These are phyloP conservation scores for Tetrapisispora namnaoensis DNA, from an alignment of 805 yeast species.

Conservation along the genomic window DNA sequence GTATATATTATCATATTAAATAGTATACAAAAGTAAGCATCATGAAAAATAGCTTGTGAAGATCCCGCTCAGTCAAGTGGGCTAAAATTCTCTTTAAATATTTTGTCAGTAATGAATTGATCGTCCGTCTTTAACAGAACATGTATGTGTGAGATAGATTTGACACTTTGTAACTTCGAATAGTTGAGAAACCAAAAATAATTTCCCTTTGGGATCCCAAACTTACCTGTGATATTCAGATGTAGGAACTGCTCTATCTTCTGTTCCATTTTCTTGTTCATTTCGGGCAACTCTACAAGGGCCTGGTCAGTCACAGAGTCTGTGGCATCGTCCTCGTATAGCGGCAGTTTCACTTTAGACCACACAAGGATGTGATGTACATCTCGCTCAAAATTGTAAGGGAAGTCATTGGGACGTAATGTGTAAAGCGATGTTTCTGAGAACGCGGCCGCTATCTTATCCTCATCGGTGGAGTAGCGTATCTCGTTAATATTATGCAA, in stretches of 20 bases:
- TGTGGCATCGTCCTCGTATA: constrained; percentile 33
- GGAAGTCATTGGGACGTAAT: constrained; percentile 51
- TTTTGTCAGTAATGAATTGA: constrained; percentile 1
- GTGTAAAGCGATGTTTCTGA: constrained; percentile 27
- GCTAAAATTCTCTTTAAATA: constrained; percentile 5
- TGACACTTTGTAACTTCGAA: constrained; percentile 59
- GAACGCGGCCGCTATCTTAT: constrained; percentile 19
- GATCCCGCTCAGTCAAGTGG: neutral
- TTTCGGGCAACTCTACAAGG: constrained; percentile 20
- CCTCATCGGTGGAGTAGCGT: constrained; percentile 13
- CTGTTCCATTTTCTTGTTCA: constrained; percentile 35
- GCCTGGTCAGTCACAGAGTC: constrained; percentile 41
- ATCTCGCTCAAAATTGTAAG: constrained; percentile 46
- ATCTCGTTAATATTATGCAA: constrained; percentile 11
- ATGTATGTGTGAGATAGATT: constrained; percentile 61
- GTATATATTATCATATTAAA: too few species aligned
- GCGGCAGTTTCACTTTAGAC: constrained; percentile 48
- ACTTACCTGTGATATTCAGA: constrained; percentile 30
- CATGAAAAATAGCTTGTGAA: too few species aligned
- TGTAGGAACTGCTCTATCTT: constrained; percentile 42
- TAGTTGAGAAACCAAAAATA: constrained; percentile 65
- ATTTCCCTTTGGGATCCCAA: constrained; percentile 28
- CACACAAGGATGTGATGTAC: constrained; percentile 56
- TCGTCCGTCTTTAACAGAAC: constrained; percentile 35
- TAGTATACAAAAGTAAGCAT: too few species aligned